Conservation (phyloP, 73 alveolate species). For the Tetrahymena borealis region DNA sequence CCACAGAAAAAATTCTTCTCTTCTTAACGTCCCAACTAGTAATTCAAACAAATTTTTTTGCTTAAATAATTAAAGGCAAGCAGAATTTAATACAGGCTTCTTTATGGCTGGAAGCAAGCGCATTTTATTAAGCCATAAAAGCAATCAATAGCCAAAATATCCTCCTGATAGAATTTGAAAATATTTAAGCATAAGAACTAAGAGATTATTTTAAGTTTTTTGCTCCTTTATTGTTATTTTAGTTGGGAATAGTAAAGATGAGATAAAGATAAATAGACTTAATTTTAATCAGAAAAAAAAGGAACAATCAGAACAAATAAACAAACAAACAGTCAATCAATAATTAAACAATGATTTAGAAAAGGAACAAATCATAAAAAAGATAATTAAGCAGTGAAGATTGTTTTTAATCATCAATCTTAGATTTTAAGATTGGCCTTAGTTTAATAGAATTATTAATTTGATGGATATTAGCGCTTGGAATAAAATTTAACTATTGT, state of each 20-base stretch:
- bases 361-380: no score
- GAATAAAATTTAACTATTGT: neutral
- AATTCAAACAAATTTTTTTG: neutral
- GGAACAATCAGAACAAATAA: neutral
- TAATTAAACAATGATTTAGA: neutral
- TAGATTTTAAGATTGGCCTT: neutral
- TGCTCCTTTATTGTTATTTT: neutral
- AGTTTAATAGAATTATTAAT: neutral
- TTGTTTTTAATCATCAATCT: no score
- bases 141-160: no score
- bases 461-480: neutral
- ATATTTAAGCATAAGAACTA: neutral
- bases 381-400: no score
- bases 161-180: neutral
- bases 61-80: neutral
- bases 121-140: no score
- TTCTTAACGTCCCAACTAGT: neutral
- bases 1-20: neutral
- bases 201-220: neutral
- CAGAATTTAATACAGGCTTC: no score
- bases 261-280: neutral
- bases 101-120: no score
- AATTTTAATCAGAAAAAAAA: neutral
- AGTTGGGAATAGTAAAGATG: neutral
- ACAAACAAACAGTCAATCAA: neutral